Conservation (phyloP, 441 rosid species). For the Pelargonium myrrhifolium region DNA sequence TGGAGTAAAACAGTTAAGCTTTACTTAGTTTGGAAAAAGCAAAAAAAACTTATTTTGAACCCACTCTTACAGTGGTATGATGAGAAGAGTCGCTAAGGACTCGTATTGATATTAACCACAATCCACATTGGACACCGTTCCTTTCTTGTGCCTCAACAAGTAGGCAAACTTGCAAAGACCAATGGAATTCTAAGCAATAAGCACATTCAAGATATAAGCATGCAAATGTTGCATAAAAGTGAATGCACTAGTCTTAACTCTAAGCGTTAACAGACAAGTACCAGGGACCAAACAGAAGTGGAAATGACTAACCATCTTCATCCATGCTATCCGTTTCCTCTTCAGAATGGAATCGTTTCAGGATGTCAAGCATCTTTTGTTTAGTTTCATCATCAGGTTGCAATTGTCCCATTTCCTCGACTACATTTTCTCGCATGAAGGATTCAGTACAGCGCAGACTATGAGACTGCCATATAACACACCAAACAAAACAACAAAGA, state of each 20-base stretch:
- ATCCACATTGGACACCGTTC: not conserved
- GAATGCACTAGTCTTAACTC: too few species aligned
- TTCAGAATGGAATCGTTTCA: conserved; percentile 61
- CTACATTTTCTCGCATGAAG: conserved; percentile 86
- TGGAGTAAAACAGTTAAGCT: too few species aligned
- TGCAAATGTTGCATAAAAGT: not conserved
- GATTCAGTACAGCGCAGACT: conserved; percentile 81
- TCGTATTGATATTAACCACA: too few species aligned
- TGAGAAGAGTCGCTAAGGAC: too few species aligned
- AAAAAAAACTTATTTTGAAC: not conserved
- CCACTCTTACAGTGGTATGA: not conserved
- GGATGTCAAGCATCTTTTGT: conserved; percentile 64
- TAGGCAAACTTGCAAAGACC: too few species aligned
- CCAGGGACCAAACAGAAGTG: not conserved
- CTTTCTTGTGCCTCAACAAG: too few species aligned
- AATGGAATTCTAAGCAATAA: not conserved
- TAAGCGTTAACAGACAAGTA: too few species aligned
- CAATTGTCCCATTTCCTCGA: conserved; percentile 54
- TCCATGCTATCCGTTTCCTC: conserved; percentile 46
- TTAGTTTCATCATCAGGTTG: conserved; percentile 55
- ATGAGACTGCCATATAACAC: conserved; percentile 45
- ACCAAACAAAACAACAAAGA: not conserved
- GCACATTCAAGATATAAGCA: not conserved
- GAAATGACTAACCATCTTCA: conserved; percentile 31
- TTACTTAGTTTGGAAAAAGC: too few species aligned